These are phyloP conservation scores for Diplodia scrobiculata DNA, from an alignment of 2,329 filamentous ascomycete species.

Conservation along the genomic window DNA sequence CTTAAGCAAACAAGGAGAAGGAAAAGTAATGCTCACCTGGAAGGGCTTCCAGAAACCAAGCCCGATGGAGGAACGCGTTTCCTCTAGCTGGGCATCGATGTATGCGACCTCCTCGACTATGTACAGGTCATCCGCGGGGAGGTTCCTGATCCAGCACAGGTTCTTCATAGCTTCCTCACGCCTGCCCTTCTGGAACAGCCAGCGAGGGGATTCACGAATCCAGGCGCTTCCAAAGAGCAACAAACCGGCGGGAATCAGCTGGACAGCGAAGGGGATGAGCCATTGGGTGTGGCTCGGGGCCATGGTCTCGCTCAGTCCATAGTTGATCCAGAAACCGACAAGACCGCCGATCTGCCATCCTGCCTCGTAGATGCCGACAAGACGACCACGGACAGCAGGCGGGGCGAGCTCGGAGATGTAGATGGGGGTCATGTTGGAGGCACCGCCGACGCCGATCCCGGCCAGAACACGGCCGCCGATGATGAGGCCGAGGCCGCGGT, in stretches of 20 bases:
- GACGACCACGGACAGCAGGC: slow-evolving; percentile 59
- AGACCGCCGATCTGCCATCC: slow-evolving; percentile 58
- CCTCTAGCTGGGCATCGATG: slow-evolving; percentile 70
- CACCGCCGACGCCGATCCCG: slow-evolving; percentile 59
- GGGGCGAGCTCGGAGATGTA: slow-evolving; percentile 63
- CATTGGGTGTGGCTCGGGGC: slow-evolving; percentile 49
- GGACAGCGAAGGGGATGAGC: slow-evolving; percentile 63
- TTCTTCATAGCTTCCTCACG: slow-evolving; percentile 59
- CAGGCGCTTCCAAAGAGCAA: slow-evolving; percentile 56
- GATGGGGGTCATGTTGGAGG: slow-evolving; percentile 61
- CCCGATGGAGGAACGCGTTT: slow-evolving; percentile 64
- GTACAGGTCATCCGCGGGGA: slow-evolving; percentile 61
- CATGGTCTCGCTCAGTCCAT: slow-evolving; percentile 50
- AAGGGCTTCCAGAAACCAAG: slow-evolving; percentile 68
- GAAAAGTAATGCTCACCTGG: slow-evolving; percentile 34
- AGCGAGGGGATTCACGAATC: slow-evolving; percentile 64
- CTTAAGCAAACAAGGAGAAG: slow-evolving; percentile 50
- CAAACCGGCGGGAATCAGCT: slow-evolving; percentile 46
- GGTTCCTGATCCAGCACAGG: slow-evolving; percentile 65
- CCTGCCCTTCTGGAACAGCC: slow-evolving; percentile 63
- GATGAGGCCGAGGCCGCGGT: slow-evolving; percentile 56
- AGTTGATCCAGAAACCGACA: slow-evolving; percentile 53
- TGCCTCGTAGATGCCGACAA: slow-evolving; percentile 62
- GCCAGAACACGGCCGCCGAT: slow-evolving; percentile 61
- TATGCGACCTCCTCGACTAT: slow-evolving; percentile 72